Base-by-base conservation (phyloP, 345 rosid genomes). In the Gossypium sturtianum region DNA sequence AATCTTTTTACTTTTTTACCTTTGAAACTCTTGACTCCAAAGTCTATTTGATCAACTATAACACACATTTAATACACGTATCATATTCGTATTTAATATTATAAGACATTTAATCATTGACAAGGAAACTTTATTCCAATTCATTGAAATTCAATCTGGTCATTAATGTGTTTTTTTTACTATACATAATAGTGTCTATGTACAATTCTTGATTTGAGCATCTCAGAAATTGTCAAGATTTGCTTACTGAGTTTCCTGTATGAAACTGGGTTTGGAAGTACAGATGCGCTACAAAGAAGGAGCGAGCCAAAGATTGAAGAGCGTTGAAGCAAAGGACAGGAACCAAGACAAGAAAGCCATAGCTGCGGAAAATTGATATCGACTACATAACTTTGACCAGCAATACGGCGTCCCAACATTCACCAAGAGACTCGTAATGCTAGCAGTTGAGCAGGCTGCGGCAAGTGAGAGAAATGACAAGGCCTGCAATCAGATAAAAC, bases 271-370 rank as follows among this genome's bases (percentile, higher is more conserved):
- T 49, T 69, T 38, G 19, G 16, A 66, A 67, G 12, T 48, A 48
- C 19, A 3, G 22, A 68, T 66, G 67, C 4, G 72, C 25, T 71
- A 81, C 77, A 86, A 16, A 51, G 86, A 78, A 66, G 97, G 89
- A 16, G 88, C 83, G 29, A 82, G 84, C 88, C 88, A 84, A 17
- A 87, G 87, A 77, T 91, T 89, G 83, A 86, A 88, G 74, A 91
- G 86, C 63, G 83, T 74, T 0, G 90, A 88, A 75, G 84, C 79
- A 29, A 83, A 85, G 1, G 88, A 82, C 44, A 91, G 80, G 75
- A 87, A 80, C 78, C 88, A 88, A 76, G 91, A 83, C 86, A 88
- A 64, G 79, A 91, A 84, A 5, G 91, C 91, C 85, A 87, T 86
- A 1, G 86, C 84, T 0, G 93, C 89, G 9, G 90, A 89, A 61